Percentiles rank a stretch among this genome's conserved stretches.
phyloP scores from a whole-genome alignment of 2,329 filamentous ascomycete species.

The Arthrobotrys iridis region DNA sequence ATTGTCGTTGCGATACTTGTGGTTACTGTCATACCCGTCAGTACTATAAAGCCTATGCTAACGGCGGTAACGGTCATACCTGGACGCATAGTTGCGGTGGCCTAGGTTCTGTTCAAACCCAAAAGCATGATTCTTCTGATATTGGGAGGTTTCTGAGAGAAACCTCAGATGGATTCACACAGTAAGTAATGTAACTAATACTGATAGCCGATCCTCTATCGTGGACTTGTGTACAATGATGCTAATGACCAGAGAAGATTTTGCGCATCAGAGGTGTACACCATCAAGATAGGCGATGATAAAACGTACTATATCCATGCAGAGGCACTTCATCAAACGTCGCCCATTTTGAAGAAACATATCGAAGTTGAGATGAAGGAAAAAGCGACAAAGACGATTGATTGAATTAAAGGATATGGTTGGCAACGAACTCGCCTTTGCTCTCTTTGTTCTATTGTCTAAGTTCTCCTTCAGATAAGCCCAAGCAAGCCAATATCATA shows the following conservation, averaged over 20 bases:
- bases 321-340: constrained; percentile 20
- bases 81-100: constrained; percentile 19
- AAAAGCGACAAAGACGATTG: constrained; percentile 9
- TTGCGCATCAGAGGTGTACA: constrained; percentile 26
- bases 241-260: background rate
- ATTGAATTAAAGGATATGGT: background rate
- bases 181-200: background rate
- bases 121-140: background rate
- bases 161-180: constrained; percentile 6
- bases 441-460: constrained; percentile 36
- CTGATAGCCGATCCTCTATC: too few relatives aligned
- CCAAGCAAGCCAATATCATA: too few relatives aligned
- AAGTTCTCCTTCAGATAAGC: too few relatives aligned
- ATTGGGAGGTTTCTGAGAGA: constrained; percentile 6
- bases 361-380: constrained; percentile 34
- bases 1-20: constrained; percentile 23
- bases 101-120: background rate
- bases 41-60: background rate
- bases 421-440: constrained; percentile 4
- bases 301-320: constrained; percentile 29
- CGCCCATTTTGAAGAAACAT: constrained; percentile 33
- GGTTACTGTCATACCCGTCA: constrained; percentile 29
- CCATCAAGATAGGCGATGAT: constrained; percentile 15
- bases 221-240: too few relatives aligned
- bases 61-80: background rate